phyloP scores from a whole-genome alignment of 2,329 filamentous ascomycete genomes.

The Calonectria hawksworthii region DNA sequence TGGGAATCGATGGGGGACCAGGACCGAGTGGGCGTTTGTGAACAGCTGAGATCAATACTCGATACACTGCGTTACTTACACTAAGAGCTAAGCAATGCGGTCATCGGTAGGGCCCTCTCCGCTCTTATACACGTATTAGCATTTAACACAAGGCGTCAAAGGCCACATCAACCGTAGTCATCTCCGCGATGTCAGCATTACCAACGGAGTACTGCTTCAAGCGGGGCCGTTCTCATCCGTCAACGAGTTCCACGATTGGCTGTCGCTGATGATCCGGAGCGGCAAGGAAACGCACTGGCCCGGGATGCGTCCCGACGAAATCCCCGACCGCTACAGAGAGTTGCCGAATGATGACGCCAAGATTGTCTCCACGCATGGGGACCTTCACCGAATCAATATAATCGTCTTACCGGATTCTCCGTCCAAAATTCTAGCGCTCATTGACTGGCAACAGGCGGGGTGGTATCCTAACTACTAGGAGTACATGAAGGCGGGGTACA shows the following conservation, averaged over 20 bases:
- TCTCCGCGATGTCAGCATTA: not conserved
- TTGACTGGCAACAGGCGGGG: constrained; percentile 35
- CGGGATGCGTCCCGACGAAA: not conserved
- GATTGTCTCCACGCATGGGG: constrained; percentile 31
- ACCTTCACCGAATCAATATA: constrained; percentile 33
- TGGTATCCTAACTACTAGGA: constrained; percentile 42
- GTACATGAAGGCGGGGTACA: constrained; percentile 28
- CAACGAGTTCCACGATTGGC: not conserved
- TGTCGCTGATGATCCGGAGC: not conserved
- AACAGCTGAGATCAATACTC: not conserved
- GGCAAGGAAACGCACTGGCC: constrained; percentile 5
- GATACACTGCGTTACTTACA: not conserved
- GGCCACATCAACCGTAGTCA: not conserved
- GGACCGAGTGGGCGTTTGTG: not conserved
- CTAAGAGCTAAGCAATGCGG: not conserved
- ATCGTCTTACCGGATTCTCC: constrained; percentile 23
- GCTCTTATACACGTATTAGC: not conserved
- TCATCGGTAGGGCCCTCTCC: not conserved
- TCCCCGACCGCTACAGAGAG: constrained; percentile 22
- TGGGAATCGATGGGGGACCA: not conserved
- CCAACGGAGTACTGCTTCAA: not conserved
- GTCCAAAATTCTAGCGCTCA: constrained; percentile 9
- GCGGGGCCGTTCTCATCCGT: not conserved
- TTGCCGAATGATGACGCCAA: not conserved
- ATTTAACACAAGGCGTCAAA: not conserved